These are phyloP conservation scores for Auriscalpium microsporum DNA, from an alignment of 768 basidiomycete genomes.

Conservation along the genomic window DNA sequence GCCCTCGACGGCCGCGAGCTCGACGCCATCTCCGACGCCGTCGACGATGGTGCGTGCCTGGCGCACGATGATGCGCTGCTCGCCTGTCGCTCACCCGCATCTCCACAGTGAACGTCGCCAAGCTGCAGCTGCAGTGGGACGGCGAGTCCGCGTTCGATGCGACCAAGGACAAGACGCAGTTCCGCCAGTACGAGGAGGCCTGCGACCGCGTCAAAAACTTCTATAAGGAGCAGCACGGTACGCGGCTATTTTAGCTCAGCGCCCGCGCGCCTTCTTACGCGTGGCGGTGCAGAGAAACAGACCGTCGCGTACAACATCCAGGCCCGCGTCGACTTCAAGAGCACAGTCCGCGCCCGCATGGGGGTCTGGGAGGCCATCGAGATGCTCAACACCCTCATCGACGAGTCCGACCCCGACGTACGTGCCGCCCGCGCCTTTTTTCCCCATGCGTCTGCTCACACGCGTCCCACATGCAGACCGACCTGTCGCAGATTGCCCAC, in stretches of 20 bases:
- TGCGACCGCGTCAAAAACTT: constrained; percentile 73
- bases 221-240: constrained; percentile 74
- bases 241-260: constrained; percentile 8
- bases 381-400: constrained; percentile 77
- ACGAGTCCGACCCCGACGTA: constrained; percentile 89
- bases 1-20: constrained; percentile 25
- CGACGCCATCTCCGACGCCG: constrained; percentile 38
- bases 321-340: constrained; percentile 68
- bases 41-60: constrained; percentile 35
- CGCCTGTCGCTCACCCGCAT: not conserved
- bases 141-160: constrained; percentile 50
- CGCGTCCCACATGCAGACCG: constrained; percentile 38
- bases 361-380: constrained; percentile 80
- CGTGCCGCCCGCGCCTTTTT: constrained; percentile 8
- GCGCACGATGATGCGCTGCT: not conserved
- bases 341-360: constrained; percentile 63
- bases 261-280: not conserved
- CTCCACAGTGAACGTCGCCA: constrained; percentile 56
- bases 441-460: not conserved
- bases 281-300: constrained; percentile 59
- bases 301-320: constrained; percentile 79
- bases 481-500: constrained; percentile 81
- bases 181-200: constrained; percentile 67
- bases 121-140: constrained; percentile 45
- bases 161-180: constrained; percentile 55